A percentile compares a stretch with the other conserved stretches of the same genome.
Evolutionary conservation across 2,329 filamentous ascomycete genomes (phyloP).

Genomic region (Magnaporthiopsis rhizophila): DNA sequence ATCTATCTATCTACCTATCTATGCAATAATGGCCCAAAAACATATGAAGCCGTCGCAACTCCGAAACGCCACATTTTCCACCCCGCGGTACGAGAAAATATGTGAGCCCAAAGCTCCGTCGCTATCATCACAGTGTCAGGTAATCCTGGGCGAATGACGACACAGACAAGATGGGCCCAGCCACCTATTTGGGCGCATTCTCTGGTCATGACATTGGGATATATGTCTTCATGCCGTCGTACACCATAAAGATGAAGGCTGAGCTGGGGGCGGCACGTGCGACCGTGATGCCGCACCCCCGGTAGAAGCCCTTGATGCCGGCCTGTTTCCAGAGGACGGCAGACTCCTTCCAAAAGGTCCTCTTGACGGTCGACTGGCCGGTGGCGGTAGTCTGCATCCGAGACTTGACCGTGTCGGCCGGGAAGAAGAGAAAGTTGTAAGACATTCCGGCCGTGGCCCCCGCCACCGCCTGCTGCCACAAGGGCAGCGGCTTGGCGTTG

Average conservation of each 20-base stretch:
- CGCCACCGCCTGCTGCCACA: constrained; percentile 82
- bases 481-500: constrained; percentile 50
- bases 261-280: constrained; percentile 83
- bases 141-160: not conserved
- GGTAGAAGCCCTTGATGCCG: constrained; percentile 78
- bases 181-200: not conserved
- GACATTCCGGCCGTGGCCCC: constrained; percentile 84
- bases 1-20: not conserved
- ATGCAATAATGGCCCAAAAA: not conserved
- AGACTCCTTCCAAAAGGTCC: constrained; percentile 66
- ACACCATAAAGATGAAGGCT: constrained; percentile 96
- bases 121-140: not conserved
- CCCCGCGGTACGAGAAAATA: too few relatives aligned
- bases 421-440: constrained; percentile 97
- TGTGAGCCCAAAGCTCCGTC: too few relatives aligned
- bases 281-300: constrained; percentile 91
- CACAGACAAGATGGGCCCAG: not conserved
- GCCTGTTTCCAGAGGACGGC: constrained; percentile 71
- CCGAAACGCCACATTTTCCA: not conserved
- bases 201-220: constrained; percentile 40
- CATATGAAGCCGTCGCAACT: not conserved
- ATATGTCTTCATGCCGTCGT: constrained; percentile 71
- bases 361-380: constrained; percentile 41
- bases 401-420: constrained; percentile 94
- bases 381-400: constrained; percentile 87